These are phyloP conservation scores for Poa pratensis DNA, from an alignment of 176 grass and related monocot species.

Conservation along the genomic window DNA sequence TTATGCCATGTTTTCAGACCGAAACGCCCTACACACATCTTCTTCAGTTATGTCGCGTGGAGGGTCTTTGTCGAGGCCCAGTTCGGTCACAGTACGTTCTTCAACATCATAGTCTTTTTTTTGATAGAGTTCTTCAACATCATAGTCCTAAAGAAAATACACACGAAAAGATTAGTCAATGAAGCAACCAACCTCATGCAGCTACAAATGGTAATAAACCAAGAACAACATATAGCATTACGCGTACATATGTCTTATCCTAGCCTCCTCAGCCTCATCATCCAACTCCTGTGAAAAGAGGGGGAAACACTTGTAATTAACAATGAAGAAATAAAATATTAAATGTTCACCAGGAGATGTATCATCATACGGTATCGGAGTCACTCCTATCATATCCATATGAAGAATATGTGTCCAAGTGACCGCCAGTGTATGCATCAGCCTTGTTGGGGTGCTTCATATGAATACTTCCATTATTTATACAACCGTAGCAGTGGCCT, in stretches of 20 bases:
- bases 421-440: not conserved
- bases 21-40: not conserved
- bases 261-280: not conserved
- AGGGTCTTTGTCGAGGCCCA: slow-evolving; percentile 2
- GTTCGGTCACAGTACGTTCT: not conserved
- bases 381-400: not conserved
- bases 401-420: not conserved
- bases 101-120: not conserved
- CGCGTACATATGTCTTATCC: not conserved
- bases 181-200: not conserved
- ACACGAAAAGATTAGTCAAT: not conserved
- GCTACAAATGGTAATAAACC: not conserved
- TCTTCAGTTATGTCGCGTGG: not conserved
- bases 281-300: not conserved
- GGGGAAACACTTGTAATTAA: not conserved
- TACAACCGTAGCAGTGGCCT: not conserved
- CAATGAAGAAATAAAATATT: not conserved
- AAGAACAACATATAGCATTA: not conserved
- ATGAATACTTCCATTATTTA: not conserved
- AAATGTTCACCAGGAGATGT: not conserved
- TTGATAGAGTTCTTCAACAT: not conserved
- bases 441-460: not conserved
- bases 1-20: not conserved
- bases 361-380: not conserved
- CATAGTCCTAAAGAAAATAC: not conserved